Evolutionary conservation across 2,329 filamentous ascomycete species (phyloP).

Genomic region (Alternaria viburni): DNA sequence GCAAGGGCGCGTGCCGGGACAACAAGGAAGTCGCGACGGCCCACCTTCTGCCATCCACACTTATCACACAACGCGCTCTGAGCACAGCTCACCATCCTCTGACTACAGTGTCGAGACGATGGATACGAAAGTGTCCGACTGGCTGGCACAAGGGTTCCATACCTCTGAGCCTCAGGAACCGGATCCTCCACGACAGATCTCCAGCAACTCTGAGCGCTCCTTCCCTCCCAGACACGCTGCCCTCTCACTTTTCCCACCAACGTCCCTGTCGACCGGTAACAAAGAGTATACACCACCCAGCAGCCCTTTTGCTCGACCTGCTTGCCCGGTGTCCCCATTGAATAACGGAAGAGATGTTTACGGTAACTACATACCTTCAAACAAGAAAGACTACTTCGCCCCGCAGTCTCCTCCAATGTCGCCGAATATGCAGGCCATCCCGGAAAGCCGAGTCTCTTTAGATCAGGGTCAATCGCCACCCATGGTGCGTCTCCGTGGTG

Average conservation of each 20-base stretch:
- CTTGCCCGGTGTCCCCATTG: constrained; percentile 13
- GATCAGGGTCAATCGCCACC: neutral
- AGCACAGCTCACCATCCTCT: neutral
- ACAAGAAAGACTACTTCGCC: constrained; percentile 8
- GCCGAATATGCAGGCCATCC: neutral
- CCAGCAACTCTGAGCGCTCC: neutral
- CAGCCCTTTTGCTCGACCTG: neutral
- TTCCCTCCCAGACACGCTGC: neutral
- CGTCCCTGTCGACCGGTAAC: neutral
- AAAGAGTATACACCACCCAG: constrained; percentile 7
- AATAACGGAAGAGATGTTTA: constrained; percentile 20
- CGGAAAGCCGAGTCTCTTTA: neutral
- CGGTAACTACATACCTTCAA: constrained; percentile 20
- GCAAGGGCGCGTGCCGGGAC: neutral
- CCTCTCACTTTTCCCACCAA: constrained; percentile 8
- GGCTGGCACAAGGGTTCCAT: constrained; percentile 3
- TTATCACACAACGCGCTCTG: neutral
- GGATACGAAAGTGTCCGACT: constrained; percentile 1
- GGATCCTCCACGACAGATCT: neutral
- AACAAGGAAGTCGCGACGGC: neutral
- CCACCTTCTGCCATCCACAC: neutral
- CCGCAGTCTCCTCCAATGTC: neutral
- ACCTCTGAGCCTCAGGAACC: neutral
- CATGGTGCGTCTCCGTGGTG: neutral
- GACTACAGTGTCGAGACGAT: neutral